phyloP scores from a whole-genome alignment of 495 filamentous ascomycete genomes.

The Opeltia flavorubescens region DNA sequence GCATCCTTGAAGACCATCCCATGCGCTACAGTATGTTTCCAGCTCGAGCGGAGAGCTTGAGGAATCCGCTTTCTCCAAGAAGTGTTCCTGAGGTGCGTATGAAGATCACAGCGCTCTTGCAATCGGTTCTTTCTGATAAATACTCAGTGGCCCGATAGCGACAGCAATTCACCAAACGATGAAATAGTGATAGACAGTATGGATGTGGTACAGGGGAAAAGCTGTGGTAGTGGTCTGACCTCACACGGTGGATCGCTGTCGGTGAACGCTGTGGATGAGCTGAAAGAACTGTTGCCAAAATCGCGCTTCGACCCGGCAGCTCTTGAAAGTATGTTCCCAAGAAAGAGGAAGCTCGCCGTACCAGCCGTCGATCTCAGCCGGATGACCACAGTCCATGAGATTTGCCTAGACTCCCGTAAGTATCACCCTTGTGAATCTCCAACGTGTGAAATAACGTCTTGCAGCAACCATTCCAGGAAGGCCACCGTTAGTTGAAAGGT shows the following conservation, averaged over 20 bases:
- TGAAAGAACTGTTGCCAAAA: background rate
- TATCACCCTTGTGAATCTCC: constrained; percentile 7
- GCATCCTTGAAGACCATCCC: background rate
- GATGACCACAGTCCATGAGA: constrained; percentile 55
- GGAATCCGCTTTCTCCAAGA: background rate
- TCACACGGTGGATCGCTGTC: background rate
- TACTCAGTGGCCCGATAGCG: too few relatives aligned
- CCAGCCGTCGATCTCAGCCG: constrained; percentile 40
- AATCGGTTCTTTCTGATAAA: too few relatives aligned
- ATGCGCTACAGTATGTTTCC: too few relatives aligned
- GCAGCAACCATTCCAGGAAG: constrained; percentile 61
- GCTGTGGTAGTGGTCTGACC: too few relatives aligned
- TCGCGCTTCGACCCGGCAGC: constrained; percentile 19
- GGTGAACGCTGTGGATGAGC: background rate
- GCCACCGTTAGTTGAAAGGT: constrained; percentile 51
- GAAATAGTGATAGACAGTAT: too few relatives aligned
- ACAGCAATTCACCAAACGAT: too few relatives aligned
- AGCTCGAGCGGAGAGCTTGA: background rate
- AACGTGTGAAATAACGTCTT: constrained; percentile 12
- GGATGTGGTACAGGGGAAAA: too few relatives aligned
- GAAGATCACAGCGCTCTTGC: too few relatives aligned
- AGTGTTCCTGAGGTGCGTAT: background rate
- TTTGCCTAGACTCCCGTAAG: constrained; percentile 63
- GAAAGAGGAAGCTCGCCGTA: constrained; percentile 40
- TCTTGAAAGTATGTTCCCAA: constrained; percentile 24